phyloP scores from a whole-genome alignment of 2,329 filamentous ascomycete species.

The Pseudogymnoascus sp. region DNA sequence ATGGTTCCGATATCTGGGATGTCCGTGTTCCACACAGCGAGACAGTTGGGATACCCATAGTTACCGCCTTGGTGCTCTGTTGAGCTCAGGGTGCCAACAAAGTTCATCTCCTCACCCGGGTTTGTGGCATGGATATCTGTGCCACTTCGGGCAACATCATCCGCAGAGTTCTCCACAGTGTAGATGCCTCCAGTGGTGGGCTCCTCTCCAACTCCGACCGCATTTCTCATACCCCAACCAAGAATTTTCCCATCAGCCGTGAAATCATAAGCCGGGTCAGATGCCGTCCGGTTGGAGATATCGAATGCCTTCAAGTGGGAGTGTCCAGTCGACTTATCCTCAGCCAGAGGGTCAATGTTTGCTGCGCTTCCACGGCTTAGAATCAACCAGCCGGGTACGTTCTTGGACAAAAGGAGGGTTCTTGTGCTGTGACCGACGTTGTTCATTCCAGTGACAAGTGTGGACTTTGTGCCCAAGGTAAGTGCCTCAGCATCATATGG shows the following conservation, averaged over 20 bases:
- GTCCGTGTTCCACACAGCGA: slow-evolving; percentile 54
- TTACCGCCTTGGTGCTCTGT: slow-evolving; percentile 40
- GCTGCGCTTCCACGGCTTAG: slow-evolving; percentile 57
- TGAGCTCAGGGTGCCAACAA: slow-evolving; percentile 50
- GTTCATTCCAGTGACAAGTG: slow-evolving; percentile 56
- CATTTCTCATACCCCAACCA: slow-evolving; percentile 67
- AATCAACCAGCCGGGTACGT: slow-evolving; percentile 49
- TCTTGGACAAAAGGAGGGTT: slow-evolving; percentile 55
- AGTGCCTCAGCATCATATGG: slow-evolving; percentile 50
- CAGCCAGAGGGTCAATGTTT: slow-evolving; percentile 54
- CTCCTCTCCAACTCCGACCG: slow-evolving; percentile 63
- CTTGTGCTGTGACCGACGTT: slow-evolving; percentile 57
- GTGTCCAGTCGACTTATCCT: slow-evolving; percentile 46
- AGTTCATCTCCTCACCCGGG: slow-evolving; percentile 69
- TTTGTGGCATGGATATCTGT: slow-evolving; percentile 61
- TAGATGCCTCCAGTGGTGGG: slow-evolving; percentile 45
- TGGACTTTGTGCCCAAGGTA: slow-evolving; percentile 41
- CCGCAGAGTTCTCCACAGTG: slow-evolving; percentile 64
- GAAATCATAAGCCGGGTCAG: slow-evolving; percentile 36
- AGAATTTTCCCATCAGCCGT: slow-evolving; percentile 41
- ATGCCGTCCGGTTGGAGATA: slow-evolving; percentile 28
- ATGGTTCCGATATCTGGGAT: slow-evolving; percentile 37
- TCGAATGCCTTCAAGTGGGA: slow-evolving; percentile 62
- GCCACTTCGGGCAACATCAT: slow-evolving; percentile 51
- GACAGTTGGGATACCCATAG: slow-evolving; percentile 67